A percentile compares a stretch with the other conserved stretches of the same genome.
Evolutionary conservation across 1,139 yeast genomes (phyloP).

Genomic region (Geotrichum europaeum): DNA sequence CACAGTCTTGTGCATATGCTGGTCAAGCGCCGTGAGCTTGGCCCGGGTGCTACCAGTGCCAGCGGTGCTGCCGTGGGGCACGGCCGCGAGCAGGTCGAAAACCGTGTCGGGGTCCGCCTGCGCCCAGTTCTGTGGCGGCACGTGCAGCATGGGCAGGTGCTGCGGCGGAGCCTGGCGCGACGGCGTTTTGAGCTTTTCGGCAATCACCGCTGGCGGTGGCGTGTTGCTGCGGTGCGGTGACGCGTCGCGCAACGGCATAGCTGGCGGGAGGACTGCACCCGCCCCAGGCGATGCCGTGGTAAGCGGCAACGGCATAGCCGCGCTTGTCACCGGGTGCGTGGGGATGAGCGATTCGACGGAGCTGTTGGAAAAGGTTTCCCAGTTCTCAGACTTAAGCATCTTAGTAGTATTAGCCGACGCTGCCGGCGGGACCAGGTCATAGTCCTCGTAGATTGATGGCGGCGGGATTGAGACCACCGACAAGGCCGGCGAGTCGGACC

Average conservation of each 20-base stretch:
- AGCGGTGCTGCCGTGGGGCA: background rate
- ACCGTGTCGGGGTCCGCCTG: slow-evolving; percentile 31
- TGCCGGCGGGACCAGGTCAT: background rate
- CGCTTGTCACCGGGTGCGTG: background rate
- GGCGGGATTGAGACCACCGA: background rate
- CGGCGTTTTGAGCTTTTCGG: background rate
- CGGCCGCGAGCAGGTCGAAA: slow-evolving; percentile 32
- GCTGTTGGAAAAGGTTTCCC: slow-evolving; percentile 13
- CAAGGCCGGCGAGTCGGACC: background rate
- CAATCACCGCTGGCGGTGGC: background rate
- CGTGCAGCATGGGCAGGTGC: background rate
- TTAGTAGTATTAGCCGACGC: background rate
- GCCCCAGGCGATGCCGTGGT: background rate
- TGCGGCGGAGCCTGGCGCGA: slow-evolving; percentile 1
- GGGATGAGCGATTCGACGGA: slow-evolving; percentile 8
- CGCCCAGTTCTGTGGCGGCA: slow-evolving; percentile 24
- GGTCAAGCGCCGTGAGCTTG: slow-evolving; percentile 21
- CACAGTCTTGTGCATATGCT: slow-evolving; percentile 61
- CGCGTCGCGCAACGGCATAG: slow-evolving; percentile 6
- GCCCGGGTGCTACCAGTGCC: background rate
- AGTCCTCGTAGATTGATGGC: background rate
- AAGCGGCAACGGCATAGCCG: background rate
- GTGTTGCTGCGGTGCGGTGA: slow-evolving; percentile 6
- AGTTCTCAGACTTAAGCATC: slow-evolving; percentile 8
- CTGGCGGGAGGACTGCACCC: background rate